phyloP scores from a whole-genome alignment of 768 basidiomycete species.

The Neoboletus brunneissimus region DNA sequence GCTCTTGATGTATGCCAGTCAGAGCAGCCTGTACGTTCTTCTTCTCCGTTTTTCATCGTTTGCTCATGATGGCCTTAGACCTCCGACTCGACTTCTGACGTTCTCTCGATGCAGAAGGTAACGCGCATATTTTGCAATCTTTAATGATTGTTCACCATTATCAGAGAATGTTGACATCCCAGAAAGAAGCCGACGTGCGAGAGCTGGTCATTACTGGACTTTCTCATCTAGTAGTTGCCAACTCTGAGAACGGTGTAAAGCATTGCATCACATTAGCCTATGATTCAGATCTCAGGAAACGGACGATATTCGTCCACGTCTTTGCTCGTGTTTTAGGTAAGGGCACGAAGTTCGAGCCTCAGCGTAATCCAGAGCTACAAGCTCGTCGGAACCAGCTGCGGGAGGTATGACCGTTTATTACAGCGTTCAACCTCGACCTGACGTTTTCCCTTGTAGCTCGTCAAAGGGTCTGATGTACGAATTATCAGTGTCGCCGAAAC shows the following conservation, averaged over 20 bases:
- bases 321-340: slow-evolving; percentile 78
- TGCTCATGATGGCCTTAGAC: slow-evolving; percentile 30
- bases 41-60: background rate
- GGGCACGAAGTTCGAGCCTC: slow-evolving; percentile 73
- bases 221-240: slow-evolving; percentile 76
- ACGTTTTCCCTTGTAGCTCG: slow-evolving; percentile 45
- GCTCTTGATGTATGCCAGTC: slow-evolving; percentile 53
- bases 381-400: slow-evolving; percentile 52
- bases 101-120: slow-evolving; percentile 48
- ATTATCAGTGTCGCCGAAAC: background rate
- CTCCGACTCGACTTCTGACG: slow-evolving; percentile 50
- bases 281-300: slow-evolving; percentile 63
- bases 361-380: slow-evolving; percentile 47
- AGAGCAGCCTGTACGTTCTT: slow-evolving; percentile 42
- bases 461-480: slow-evolving; percentile 71
- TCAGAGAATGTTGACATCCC: slow-evolving; percentile 44
- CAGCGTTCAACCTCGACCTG: slow-evolving; percentile 2
- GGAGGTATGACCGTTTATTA: slow-evolving; percentile 45
- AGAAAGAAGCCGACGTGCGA: slow-evolving; percentile 60
- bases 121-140: background rate
- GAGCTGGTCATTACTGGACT: slow-evolving; percentile 79
- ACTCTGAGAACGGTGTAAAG: slow-evolving; percentile 86
- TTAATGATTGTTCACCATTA: slow-evolving; percentile 6
- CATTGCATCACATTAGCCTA: slow-evolving; percentile 82
- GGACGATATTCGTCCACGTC: slow-evolving; percentile 80